Conservation (phyloP, 805 yeast genomes). For the Suhomyces vadensis region DNA sequence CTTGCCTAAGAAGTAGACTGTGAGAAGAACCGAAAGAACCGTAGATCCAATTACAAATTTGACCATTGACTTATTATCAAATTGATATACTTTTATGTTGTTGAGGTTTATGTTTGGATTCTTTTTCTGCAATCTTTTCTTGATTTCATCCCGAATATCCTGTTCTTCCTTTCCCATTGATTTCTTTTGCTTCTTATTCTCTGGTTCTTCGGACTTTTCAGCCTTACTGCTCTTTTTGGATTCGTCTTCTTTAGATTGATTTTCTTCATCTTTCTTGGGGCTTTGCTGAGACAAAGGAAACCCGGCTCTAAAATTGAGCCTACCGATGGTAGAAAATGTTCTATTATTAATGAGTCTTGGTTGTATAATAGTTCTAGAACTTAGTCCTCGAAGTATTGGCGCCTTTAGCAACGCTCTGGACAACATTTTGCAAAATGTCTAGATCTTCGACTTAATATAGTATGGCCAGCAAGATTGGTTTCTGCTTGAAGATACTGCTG, state of each 20-base stretch:
- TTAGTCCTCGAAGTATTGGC: conserved; percentile 1
- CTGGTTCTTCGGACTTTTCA: conserved; percentile 1
- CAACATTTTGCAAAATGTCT: not conserved
- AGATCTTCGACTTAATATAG: not conserved
- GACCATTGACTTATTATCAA: conserved; percentile 15
- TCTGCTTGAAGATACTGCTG: not conserved
- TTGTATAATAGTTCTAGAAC: not conserved
- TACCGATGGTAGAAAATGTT: conserved; percentile 1
- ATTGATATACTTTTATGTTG: conserved; percentile 32
- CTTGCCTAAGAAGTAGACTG: conserved; percentile 16
- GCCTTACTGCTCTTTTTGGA: conserved; percentile 2
- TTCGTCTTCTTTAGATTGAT: not conserved
- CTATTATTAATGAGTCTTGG: not conserved
- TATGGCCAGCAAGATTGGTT: too few species aligned
- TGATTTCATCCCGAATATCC: conserved; percentile 36
- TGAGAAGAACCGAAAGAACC: conserved; percentile 21
- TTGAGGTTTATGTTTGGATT: conserved; percentile 28
- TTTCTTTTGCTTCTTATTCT: conserved; percentile 8
- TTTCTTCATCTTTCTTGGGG: not conserved
- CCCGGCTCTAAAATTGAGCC: not conserved
- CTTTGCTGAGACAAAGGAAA: not conserved
- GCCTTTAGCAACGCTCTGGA: conserved; percentile 3
- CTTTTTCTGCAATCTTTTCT: conserved; percentile 29
- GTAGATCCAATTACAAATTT: conserved; percentile 15
- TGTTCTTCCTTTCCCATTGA: conserved; percentile 28